Conservation (phyloP, 2,329 filamentous ascomycete genomes). For the Pseudonectria buxi region DNA sequence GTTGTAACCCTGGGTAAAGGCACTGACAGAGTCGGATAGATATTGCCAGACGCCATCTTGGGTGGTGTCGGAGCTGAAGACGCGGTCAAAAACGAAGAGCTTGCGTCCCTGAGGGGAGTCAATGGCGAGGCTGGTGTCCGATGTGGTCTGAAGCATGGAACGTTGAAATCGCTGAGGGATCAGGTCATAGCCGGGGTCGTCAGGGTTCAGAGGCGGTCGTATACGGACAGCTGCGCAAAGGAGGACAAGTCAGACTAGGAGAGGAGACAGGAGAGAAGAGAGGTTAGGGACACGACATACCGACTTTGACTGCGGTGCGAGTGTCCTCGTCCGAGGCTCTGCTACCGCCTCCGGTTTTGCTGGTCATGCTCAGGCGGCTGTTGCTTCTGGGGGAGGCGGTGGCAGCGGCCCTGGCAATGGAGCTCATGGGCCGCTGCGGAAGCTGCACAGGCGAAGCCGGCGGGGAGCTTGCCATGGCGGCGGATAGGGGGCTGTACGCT, state of each 20-base stretch:
- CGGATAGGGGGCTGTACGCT: slow-evolving; percentile 13
- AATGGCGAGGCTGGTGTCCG: slow-evolving; percentile 76
- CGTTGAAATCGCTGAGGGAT: slow-evolving; percentile 94
- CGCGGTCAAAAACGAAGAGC: slow-evolving; percentile 92
- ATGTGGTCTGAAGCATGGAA: slow-evolving; percentile 84
- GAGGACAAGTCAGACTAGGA: slow-evolving; percentile 1
- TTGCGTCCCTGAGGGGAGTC: slow-evolving; percentile 91
- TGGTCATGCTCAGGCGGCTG: slow-evolving; percentile 79
- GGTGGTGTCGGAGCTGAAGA: slow-evolving; percentile 75
- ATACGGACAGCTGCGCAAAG: slow-evolving; percentile 71
- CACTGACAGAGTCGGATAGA: slow-evolving; percentile 77
- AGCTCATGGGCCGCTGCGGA: slow-evolving; percentile 69
- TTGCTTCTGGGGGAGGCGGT: slow-evolving; percentile 66
- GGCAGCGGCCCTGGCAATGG: slow-evolving; percentile 69
- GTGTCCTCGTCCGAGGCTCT: slow-evolving; percentile 83
- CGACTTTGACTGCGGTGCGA: slow-evolving; percentile 91
- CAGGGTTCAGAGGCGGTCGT: slow-evolving; percentile 73
- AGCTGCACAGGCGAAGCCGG: slow-evolving; percentile 55
- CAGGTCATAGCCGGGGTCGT: slow-evolving; percentile 87
- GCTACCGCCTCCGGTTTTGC: slow-evolving; percentile 70
- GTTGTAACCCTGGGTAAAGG: slow-evolving; percentile 96
- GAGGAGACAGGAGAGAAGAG: background rate
- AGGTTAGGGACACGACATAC: slow-evolving; percentile 52
- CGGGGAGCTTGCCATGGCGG: slow-evolving; percentile 60
- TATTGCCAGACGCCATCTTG: slow-evolving; percentile 96